These are phyloP conservation scores for Platanthera zijinensis DNA, from an alignment of 106 monocot genomes.

Conservation along the genomic window DNA sequence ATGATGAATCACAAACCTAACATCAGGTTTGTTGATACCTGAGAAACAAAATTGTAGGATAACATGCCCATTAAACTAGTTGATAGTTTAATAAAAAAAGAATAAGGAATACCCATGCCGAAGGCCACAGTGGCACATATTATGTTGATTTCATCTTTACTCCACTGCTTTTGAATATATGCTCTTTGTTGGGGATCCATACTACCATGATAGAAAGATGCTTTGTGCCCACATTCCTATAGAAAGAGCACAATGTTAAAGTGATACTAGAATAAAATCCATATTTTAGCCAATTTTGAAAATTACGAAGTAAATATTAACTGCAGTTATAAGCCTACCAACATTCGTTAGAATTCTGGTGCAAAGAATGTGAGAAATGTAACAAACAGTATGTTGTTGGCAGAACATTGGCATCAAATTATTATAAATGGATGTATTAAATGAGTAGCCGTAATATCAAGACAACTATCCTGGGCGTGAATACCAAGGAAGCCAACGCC, in stretches of 20 bases:
- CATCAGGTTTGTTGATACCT: slow-evolving; percentile 99
- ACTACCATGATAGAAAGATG: slow-evolving; percentile 90
- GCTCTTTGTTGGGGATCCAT: slow-evolving; percentile 85
- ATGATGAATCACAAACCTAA: slow-evolving; percentile 99
- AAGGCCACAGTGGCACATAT: slow-evolving; percentile 98
- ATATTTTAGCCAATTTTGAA: neutral
- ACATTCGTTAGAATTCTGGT: neutral
- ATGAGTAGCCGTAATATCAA: too few species aligned
- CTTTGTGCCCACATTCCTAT: slow-evolving; percentile 90
- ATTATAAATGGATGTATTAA: too few species aligned
- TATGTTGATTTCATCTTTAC: slow-evolving; percentile 91
- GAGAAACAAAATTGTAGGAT: slow-evolving; percentile 17
- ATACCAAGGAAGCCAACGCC: too few species aligned
- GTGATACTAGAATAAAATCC: neutral
- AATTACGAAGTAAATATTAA: neutral
- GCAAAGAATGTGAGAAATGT: neutral
- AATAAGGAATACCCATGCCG: slow-evolving; percentile 75
- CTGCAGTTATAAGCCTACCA: neutral
- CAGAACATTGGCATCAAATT: neutral
- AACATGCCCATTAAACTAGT: neutral
- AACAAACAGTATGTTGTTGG: neutral
- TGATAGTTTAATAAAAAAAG: neutral
- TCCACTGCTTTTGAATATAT: slow-evolving; percentile 87
- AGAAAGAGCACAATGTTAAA: slow-evolving; percentile 3
- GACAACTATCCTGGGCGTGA: too few species aligned